Evolutionary conservation across 441 rosid genomes (phyloP), one percentile per base, ranked within the genome.

Genomic region (Gossypium armourianum): DNA sequence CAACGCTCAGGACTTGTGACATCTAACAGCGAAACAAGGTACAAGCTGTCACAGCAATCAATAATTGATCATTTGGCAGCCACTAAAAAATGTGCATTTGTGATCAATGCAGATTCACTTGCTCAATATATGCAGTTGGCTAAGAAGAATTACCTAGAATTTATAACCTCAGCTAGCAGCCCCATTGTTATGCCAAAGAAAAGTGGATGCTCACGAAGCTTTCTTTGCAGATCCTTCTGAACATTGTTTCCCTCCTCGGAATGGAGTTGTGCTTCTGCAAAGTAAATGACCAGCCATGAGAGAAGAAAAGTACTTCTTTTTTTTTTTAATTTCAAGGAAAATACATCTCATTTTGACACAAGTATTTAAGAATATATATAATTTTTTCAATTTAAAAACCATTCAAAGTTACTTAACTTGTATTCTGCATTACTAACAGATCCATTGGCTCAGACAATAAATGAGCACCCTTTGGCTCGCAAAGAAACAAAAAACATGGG

Each of bases 171-270:
- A 10, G 98, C 99, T 72, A 95, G 84, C 70, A 95, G 83, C 74
- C 99, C 96, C 98, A 95, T 84, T 52, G 97, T 75, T 50, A 92
- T 82, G 75, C 96, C 97, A 81, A 90, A 92, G 85, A 95, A 92
- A 78, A 95, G 95, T 3, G 96, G 94, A 85, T 91, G 99, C 36
- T 82, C 56, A 15, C 84, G 86, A 69, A 95, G 92, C 78, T 89
- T 89, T 74, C 80, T 80, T 74, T 77, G 91, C 73, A 76, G 74
- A 78, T 81, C 81, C 55, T 59, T 77, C 74, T 75, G 80, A 73
- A 54, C 49, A 78, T 71, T 69, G 23, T 80, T 78, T 65, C 83
- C 80, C 63, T 62, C 80, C 68, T 69, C 71, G 70, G 78, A 77
- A 36, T 73, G 75, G 72, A 82, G 69, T 65, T 77, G 77, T 70